phyloP scores from a whole-genome alignment of 2,329 filamentous ascomycete species.

The Eutypa lata region DNA sequence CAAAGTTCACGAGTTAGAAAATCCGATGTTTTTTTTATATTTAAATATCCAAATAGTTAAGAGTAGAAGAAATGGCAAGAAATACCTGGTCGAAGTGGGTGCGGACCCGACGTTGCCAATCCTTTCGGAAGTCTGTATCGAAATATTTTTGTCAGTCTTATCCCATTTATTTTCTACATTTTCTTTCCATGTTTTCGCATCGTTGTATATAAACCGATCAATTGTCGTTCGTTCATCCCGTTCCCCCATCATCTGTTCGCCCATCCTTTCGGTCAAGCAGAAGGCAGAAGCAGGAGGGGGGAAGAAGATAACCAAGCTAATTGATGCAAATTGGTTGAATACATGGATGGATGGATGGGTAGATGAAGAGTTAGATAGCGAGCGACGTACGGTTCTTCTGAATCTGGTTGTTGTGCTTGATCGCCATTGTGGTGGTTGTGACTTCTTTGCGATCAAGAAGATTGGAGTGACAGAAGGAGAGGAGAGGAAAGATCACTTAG shows the following conservation, averaged over 20 bases:
- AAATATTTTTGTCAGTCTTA: constrained; percentile 33
- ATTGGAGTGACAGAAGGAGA: background rate
- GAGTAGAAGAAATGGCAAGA: background rate
- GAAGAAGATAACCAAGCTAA: constrained; percentile 27
- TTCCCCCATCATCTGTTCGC: background rate
- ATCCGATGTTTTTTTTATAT: too few species aligned
- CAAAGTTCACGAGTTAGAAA: too few species aligned
- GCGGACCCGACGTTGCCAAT: constrained; percentile 99
- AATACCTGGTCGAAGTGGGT: constrained; percentile 98
- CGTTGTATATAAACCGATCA: background rate
- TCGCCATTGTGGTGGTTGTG: constrained; percentile 55
- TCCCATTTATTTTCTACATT: background rate
- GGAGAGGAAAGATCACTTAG: background rate
- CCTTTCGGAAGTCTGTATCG: constrained; percentile 89
- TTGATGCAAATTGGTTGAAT: too few species aligned
- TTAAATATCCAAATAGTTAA: too few species aligned
- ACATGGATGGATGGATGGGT: too few species aligned
- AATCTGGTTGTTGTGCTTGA: constrained; percentile 99
- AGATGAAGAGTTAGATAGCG: background rate
- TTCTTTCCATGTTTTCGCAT: constrained; percentile 1
- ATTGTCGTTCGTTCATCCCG: background rate
- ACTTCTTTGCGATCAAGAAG: background rate
- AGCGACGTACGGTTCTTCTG: constrained; percentile 80
- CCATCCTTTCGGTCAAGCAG: background rate
- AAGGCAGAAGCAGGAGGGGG: constrained; percentile 23